Evolutionary conservation across 495 filamentous ascomycete genomes (phyloP).

Genomic region (Pseudomonodictys pantanalensis): DNA sequence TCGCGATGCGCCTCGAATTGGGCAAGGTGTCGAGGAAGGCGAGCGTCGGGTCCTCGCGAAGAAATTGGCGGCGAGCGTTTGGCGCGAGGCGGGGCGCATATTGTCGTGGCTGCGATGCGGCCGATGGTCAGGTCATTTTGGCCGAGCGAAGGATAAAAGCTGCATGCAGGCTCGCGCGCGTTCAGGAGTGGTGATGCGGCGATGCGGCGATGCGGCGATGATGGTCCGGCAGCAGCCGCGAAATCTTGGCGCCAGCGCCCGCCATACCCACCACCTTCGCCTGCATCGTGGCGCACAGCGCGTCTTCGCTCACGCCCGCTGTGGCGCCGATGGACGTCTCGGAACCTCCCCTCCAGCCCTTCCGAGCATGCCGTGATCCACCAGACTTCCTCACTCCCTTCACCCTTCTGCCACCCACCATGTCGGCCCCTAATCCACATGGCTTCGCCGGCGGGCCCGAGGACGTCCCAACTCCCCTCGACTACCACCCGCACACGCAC

Average conservation of each 20-base stretch:
- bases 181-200: background rate
- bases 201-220: background rate
- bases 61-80: conserved; percentile 6
- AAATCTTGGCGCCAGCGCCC: conserved; percentile 6
- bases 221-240: conserved; percentile 3
- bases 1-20: conserved; percentile 11
- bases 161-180: too few relatives aligned
- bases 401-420: background rate
- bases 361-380: background rate
- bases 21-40: background rate
- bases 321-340: too few relatives aligned
- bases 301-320: background rate
- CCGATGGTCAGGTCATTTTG: too few relatives aligned
- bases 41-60: conserved; percentile 13
- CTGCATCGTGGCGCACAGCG: background rate
- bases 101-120: too few relatives aligned
- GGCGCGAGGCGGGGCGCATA: conserved; percentile 26
- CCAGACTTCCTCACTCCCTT: background rate
- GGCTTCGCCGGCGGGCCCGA: background rate
- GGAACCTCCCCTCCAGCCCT: too few relatives aligned
- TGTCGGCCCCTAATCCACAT: conserved; percentile 20
- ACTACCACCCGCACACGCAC: conserved; percentile 12
- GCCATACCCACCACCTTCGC: background rate
- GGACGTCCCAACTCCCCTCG: background rate
- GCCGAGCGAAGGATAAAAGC: too few relatives aligned